phyloP scores from a whole-genome alignment of 257 asterid genomes.

The Agastache rugosa region DNA sequence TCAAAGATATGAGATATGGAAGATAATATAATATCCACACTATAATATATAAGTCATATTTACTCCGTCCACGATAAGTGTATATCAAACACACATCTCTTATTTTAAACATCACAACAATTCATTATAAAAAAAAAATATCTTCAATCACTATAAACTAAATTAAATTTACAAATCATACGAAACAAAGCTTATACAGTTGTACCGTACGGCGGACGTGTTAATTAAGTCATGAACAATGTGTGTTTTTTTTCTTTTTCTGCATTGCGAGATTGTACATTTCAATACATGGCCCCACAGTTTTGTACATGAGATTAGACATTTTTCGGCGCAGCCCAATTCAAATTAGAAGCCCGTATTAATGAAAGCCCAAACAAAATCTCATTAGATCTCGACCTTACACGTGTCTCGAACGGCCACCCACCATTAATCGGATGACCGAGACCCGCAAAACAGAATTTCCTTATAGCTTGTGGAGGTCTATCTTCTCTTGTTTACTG shows the following conservation, averaged over 20 bases:
- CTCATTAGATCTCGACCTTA: constrained; percentile 24
- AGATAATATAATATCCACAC: background rate
- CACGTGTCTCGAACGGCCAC: constrained; percentile 38
- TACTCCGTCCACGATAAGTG: too few relatives aligned
- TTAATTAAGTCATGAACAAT: background rate
- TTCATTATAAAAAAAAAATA: too few relatives aligned
- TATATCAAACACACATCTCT: too few relatives aligned
- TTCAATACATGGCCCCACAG: background rate
- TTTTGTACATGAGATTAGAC: background rate
- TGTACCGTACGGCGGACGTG: background rate
- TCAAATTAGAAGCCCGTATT: background rate
- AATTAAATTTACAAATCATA: background rate
- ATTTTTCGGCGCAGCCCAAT: background rate
- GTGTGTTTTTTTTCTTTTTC: background rate
- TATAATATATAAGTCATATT: too few relatives aligned
- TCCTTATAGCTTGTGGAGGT: background rate
- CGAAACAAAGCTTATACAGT: background rate
- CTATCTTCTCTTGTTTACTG: background rate
- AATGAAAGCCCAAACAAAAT: background rate
- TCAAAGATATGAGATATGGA: too few relatives aligned
- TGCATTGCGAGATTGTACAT: background rate
- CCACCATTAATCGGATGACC: constrained; percentile 23
- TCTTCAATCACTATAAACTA: too few relatives aligned
- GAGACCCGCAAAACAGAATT: constrained; percentile 15
- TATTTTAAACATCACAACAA: too few relatives aligned